Base-by-base conservation (phyloP, 306 rosid species). In the Vigna angularis region DNA sequence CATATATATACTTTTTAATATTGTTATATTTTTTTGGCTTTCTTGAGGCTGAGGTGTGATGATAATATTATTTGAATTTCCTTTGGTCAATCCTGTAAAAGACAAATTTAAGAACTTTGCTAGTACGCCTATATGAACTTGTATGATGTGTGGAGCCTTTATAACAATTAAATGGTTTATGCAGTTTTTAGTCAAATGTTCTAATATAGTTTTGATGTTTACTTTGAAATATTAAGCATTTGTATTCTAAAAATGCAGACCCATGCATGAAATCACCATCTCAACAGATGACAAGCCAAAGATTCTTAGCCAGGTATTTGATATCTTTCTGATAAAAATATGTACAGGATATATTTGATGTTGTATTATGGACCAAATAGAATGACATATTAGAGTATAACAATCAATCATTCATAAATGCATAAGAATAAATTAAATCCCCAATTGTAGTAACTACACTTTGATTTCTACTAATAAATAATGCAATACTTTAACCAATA, bases 191-290 rank as follows among this genome's bases (percentile, higher is more conserved):
- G 72, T 79, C 50, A 50, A 63, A 57, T 22, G 20, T 64, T 78
- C 59, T 16, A 42, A 64, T 70, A 80, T 24, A 58, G 32, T 13
- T 83, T 79, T 44, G 57, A 24, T 70, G 38, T 17, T 63, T 73
- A 26, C 59, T 51, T 44, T 56, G 32, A 56, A 30, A 59, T 79
- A 22, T 82, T 70, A 24, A 76, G 45, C 32, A 26, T 63, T 22
- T 44, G 68, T 83, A 68, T 84, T 72, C 85, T 82, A 75, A 55
- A 78, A 78, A 83, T 89, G 87, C 49, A 96, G 99, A 89, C 98
- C 99, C 57, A 89, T 93, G 97, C 99, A 96, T 87, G 99, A 96
- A 91, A 91, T 96, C 82, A 90, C 99, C 71, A 85, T 93, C 85
- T 93, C 99, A 47, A 83, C 98, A 36, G 97, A 91, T 71, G 98